Base-by-base conservation (phyloP, 2,329 filamentous ascomycete genomes). In the Alternaria consortialis region DNA sequence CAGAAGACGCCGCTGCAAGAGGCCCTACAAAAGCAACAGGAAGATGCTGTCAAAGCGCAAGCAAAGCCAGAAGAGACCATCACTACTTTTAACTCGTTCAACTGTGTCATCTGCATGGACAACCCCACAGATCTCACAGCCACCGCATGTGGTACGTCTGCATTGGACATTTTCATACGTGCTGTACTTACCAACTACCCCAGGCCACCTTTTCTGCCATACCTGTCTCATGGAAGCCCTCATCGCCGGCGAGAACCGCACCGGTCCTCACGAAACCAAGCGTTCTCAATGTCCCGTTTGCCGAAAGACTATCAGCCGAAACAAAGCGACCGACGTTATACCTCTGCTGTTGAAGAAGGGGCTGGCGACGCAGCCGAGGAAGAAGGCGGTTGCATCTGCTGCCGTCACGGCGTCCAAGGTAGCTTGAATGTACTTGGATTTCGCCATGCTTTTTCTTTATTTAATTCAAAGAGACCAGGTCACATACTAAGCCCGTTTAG, bases 41-140 rank as follows among this genome's bases (percentile, higher is more conserved):
- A 83, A 56, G 84, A 86, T 61, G 83, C 84, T 0, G 77, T 86
- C 37, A 81, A 82, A 56, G 78, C 82, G 8, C 79, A 85, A 63
- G 70, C 79, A 11, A 72, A 65, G 55, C 72, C 73, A 4, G 70
- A 79, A 25, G 80, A 81, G 51, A 78, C 78, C 27, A 63, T 79
- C 17, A 74, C 76, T 0, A 76, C 79, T 36, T 79, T 84, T 65
- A 84, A 78, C 23, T 82, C 76, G 5, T 84, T 84, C 71, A 85
- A 80, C 62, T 90, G 87, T 71, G 87, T 88, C 44, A 86, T 90
- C 23, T 90, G 87, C 75, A 85, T 90, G 84, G 87, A 89, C 65
- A 82, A 79, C 4, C 85, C 84, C 2, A 87, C 83, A 8, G 83
- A 89, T 70, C 81, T 87, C 9, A 88, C 87, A 2, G 85, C 82